These are phyloP conservation scores for Geum urbanum DNA, from an alignment of 306 rosid genomes.

Conservation along the genomic window DNA sequence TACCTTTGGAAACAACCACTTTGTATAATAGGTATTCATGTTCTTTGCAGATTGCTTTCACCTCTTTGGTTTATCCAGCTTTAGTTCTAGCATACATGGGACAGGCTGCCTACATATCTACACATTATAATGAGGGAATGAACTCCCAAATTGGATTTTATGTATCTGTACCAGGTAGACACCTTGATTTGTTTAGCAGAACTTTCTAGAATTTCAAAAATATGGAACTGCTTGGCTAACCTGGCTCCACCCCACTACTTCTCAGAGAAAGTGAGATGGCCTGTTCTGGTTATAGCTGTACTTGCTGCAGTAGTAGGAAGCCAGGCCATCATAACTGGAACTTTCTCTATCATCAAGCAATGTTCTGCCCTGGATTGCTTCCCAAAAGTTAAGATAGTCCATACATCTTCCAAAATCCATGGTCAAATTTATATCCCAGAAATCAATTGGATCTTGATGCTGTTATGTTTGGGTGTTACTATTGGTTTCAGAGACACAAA, in stretches of 20 bases:
- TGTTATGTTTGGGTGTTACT: constrained; percentile 78
- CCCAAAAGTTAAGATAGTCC: constrained; percentile 87
- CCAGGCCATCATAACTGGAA: constrained; percentile 94
- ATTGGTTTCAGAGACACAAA: constrained; percentile 81
- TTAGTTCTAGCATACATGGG: constrained; percentile 96
- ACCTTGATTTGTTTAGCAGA: constrained; percentile 19
- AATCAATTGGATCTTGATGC: constrained; percentile 90
- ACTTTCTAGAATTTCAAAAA: constrained; percentile 20
- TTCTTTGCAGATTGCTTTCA: constrained; percentile 87
- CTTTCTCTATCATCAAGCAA: constrained; percentile 91
- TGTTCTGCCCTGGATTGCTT: constrained; percentile 86
- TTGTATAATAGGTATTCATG: constrained; percentile 24
- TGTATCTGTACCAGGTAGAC: constrained; percentile 85
- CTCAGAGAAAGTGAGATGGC: constrained; percentile 83
- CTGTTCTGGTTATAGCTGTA: constrained; percentile 82
- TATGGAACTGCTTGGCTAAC: constrained; percentile 27
- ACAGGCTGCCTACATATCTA: constrained; percentile 89
- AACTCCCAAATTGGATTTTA: constrained; percentile 63
- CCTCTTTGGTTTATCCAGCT: constrained; percentile 88
- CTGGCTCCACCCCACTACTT: constrained; percentile 19
- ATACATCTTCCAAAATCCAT: constrained; percentile 86
- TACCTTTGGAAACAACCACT: constrained; percentile 16
- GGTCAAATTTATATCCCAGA: constrained; percentile 97
- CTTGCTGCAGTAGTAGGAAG: constrained; percentile 96
- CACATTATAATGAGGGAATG: constrained; percentile 33